These are phyloP conservation scores for Colletotrichum gigasporum DNA, from an alignment of 2,329 filamentous ascomycete genomes.

Conservation along the genomic window DNA sequence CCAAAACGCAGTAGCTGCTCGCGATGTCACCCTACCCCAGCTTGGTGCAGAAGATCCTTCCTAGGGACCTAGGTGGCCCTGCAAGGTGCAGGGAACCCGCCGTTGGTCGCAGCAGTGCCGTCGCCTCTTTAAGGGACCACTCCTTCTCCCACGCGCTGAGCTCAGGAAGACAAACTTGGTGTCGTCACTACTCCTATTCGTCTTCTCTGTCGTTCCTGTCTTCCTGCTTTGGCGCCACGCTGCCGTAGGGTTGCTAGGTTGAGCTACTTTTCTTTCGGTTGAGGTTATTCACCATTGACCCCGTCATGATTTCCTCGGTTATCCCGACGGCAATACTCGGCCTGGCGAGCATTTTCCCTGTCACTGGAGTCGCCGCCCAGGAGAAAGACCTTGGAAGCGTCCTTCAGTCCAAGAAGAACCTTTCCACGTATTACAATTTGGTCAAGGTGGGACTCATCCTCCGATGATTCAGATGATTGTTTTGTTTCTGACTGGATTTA, in stretches of 20 bases:
- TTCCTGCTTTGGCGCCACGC: too few relatives aligned
- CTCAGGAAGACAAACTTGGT: not conserved
- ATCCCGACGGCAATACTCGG: not conserved
- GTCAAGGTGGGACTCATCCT: slow-evolving; percentile 46
- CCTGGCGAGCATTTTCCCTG: not conserved
- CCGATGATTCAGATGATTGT: slow-evolving; percentile 9
- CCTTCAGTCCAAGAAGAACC: slow-evolving; percentile 48
- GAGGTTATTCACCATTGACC: not conserved
- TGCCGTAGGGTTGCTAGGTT: too few relatives aligned
- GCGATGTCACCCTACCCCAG: slow-evolving; percentile 13
- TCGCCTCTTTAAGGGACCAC: slow-evolving; percentile 9
- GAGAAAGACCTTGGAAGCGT: slow-evolving; percentile 49
- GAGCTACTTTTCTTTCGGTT: not conserved
- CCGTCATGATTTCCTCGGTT: not conserved
- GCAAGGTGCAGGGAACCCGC: not conserved
- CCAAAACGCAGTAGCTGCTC: slow-evolving; percentile 1
- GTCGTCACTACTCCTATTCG: not conserved
- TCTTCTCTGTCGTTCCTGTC: not conserved
- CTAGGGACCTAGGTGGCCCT: slow-evolving; percentile 2
- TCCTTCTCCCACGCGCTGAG: not conserved
- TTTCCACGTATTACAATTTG: slow-evolving; percentile 54
- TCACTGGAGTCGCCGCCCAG: slow-evolving; percentile 29
- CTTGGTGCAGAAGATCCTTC: slow-evolving; percentile 18
- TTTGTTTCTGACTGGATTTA: slow-evolving; percentile 33
- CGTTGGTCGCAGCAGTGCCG: not conserved